Conservation (phyloP, 208 protist species). For the Naegleria lovaniensis region DNA sequence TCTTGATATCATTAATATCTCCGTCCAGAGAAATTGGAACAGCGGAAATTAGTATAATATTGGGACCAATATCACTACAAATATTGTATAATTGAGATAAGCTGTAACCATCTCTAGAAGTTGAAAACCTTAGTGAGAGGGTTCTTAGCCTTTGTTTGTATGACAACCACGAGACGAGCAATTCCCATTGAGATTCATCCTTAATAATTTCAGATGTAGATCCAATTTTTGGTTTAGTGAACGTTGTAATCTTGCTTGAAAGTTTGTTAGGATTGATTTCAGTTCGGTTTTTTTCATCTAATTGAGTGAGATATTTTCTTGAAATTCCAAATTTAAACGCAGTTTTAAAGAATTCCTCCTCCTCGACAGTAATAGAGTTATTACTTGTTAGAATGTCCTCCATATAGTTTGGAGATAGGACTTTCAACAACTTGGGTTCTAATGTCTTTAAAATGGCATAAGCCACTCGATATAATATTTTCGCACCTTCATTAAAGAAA, state of each 20-base stretch:
- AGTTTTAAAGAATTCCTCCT: not conserved
- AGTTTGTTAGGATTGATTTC: not conserved
- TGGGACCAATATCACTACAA: slow-evolving; percentile 5
- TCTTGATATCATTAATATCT: slow-evolving; percentile 4
- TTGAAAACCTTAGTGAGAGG: not conserved
- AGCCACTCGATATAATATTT: not conserved
- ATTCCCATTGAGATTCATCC: slow-evolving; percentile 3
- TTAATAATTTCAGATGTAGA: slow-evolving; percentile 1
- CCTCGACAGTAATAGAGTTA: not conserved
- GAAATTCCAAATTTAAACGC: not conserved
- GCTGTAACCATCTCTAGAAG: slow-evolving; percentile 19
- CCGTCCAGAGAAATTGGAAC: not conserved
- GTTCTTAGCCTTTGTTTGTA: not conserved
- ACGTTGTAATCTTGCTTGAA: not conserved
- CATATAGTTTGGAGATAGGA: not conserved
- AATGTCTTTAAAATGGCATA: slow-evolving; percentile 21
- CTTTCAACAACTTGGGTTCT: not conserved
- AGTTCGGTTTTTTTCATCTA: slow-evolving; percentile 21
- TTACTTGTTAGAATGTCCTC: not conserved
- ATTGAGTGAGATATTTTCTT: not conserved
- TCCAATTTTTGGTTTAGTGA: not conserved
- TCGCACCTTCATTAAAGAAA: not conserved
- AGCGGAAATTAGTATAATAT: not conserved
- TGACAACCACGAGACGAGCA: not conserved
- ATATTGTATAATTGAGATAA: not conserved